These are phyloP conservation scores for Beauveria rudraprayagi DNA, from an alignment of 2,329 filamentous ascomycete genomes.

Conservation along the genomic window DNA sequence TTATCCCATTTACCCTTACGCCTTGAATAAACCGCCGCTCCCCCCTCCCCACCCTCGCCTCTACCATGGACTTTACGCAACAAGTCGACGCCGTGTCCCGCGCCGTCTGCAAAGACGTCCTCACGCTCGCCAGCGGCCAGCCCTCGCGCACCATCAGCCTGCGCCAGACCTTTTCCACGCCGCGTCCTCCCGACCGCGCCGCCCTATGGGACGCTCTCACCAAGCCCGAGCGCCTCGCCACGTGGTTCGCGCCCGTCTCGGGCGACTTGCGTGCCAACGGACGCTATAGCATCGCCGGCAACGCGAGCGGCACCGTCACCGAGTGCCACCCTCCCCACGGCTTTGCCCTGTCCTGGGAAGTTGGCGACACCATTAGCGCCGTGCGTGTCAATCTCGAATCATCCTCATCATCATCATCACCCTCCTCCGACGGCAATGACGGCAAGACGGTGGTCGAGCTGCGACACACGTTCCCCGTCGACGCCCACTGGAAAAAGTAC, in stretches of 20 bases:
- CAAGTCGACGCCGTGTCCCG: conserved; percentile 4
- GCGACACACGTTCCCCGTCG: background rate
- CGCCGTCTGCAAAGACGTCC: background rate
- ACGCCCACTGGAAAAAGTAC: conserved; percentile 5
- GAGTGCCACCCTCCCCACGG: background rate
- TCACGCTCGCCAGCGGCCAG: conserved; percentile 1
- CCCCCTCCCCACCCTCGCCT: too few relatives aligned
- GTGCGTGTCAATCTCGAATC: background rate
- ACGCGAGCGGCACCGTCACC: conserved; percentile 3
- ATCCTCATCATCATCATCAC: too few relatives aligned
- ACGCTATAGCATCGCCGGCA: conserved; percentile 5
- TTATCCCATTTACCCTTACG: too few relatives aligned
- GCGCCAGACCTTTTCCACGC: background rate
- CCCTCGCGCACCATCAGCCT: background rate
- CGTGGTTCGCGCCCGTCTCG: conserved; percentile 5
- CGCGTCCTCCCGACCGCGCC: too few relatives aligned
- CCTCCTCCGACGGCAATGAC: background rate
- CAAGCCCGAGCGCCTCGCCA: background rate
- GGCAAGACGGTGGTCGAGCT: background rate
- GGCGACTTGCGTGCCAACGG: conserved; percentile 9
- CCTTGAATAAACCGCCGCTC: background rate
- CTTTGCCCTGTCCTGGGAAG: conserved; percentile 3
- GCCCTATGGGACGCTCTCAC: conserved; percentile 1
- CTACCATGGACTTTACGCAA: background rate
- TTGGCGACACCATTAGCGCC: background rate